Evolutionary conservation across 148 eudicot species (phyloP), one percentile per base, ranked within the genome.

Genomic region (Spergularia bocconei): DNA sequence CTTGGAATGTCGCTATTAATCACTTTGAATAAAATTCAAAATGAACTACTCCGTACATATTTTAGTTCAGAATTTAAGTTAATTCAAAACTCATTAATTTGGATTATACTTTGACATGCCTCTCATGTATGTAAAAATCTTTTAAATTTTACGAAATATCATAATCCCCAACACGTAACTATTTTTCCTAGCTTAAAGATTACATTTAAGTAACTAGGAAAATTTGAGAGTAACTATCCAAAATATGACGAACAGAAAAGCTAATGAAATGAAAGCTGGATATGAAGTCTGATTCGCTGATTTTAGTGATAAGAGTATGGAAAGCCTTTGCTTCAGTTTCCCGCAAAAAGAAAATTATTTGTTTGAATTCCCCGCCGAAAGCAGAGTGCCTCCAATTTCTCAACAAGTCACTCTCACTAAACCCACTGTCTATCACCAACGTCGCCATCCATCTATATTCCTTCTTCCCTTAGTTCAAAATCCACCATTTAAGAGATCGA

Each of bases 341-440:
- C 78, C 82, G 82, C 78, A 79, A 79, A 19, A 69, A 69, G 36
- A 47, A 48, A 21, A n/a, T 39, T 50, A 65, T 52, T 39, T 7
- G 64, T 74, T 74, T 64, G 59, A 75, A 55, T 63, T 75, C 75
- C 82, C 82, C 82, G 82, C 82, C 82, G 82, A 80, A 80, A 80
- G 82, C 61, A 75, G 51, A 14, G 13, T 20, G 25, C 15, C 16
- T 16, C 62, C 70, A 17, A 20, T 50, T 36, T 52, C 36, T 52
- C 62, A 74, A 74, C 52, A 62, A 41, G 53, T 44, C 73, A 13
- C 36, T 55, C 12, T 56, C 73, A 33, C 38, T 3, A 11, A 19
- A 23, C 38, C 33, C 33, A 21, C 72, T 69, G 58, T 51, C 73
- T 1, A 29, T 54, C 73, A 70, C 73, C 20, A 29, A 70, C 61